A percentile compares a stretch with the other conserved stretches of the same genome.
Conservation (phyloP, 495 filamentous ascomycete species). For the Penicillium coffeae region DNA sequence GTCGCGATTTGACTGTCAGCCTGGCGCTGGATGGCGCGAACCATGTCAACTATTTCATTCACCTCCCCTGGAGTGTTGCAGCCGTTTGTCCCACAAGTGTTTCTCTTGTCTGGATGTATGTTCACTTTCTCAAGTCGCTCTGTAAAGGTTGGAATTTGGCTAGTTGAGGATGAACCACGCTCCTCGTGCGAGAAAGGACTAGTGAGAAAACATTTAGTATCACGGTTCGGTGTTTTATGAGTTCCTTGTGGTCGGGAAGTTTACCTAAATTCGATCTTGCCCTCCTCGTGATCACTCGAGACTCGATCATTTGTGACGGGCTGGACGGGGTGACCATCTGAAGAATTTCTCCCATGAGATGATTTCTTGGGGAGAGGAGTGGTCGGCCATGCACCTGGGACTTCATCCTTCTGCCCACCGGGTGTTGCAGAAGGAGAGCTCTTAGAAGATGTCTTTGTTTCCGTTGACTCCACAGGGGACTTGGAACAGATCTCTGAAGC, state of each 20-base stretch:
- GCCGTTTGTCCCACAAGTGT: no score
- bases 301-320: no score
- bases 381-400: not conserved
- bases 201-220: not conserved
- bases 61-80: not conserved
- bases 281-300: not conserved
- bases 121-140: constrained; percentile 10
- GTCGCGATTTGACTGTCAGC: constrained; percentile 2
- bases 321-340: no score
- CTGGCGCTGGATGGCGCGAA: constrained; percentile 10
- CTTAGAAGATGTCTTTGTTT: not conserved
- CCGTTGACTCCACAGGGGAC: not conserved
- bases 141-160: constrained; percentile 6
- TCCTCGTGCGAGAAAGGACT: not conserved
- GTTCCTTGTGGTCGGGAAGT: not conserved
- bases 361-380: not conserved
- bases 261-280: not conserved
- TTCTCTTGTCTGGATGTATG: not conserved
- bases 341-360: not conserved
- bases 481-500: not conserved
- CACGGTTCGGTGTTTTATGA: not conserved
- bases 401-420: not conserved
- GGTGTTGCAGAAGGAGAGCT: not conserved
- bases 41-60: constrained; percentile 10
- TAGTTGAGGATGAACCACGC: not conserved